A percentile compares a stretch with the other conserved stretches of the same genome.
These are phyloP conservation scores for Xylaria sp. DNA, from an alignment of 2,329 filamentous ascomycete species.

Conservation along the genomic window DNA sequence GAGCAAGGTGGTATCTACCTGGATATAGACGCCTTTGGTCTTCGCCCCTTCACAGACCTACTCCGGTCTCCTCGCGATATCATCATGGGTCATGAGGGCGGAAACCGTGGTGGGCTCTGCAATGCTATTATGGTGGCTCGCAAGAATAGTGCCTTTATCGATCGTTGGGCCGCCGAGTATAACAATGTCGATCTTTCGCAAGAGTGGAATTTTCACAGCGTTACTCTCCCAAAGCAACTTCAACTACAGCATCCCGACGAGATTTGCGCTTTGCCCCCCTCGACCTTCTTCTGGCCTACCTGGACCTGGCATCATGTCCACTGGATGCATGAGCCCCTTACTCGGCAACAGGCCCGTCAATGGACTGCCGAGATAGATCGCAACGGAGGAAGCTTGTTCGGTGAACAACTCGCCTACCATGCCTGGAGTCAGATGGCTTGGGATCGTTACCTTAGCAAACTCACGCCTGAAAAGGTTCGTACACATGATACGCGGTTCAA, in stretches of 20 bases:
- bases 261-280: slow-evolving; percentile 45
- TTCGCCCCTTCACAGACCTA: slow-evolving; percentile 42
- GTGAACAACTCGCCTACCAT: slow-evolving; percentile 47
- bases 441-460: slow-evolving; percentile 41
- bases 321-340: slow-evolving; percentile 46
- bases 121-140: slow-evolving; percentile 48
- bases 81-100: slow-evolving; percentile 46
- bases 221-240: slow-evolving; percentile 43
- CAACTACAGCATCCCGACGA: slow-evolving; percentile 39
- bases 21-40: slow-evolving; percentile 45
- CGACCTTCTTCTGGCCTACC: slow-evolving; percentile 49
- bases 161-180: slow-evolving; percentile 45
- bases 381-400: slow-evolving; percentile 44
- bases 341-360: slow-evolving; percentile 37
- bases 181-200: slow-evolving; percentile 39
- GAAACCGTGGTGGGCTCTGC: slow-evolving; percentile 46
- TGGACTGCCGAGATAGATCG: slow-evolving; percentile 41
- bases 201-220: slow-evolving; percentile 49
- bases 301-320: slow-evolving; percentile 47
- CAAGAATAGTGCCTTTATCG: slow-evolving; percentile 43
- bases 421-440: slow-evolving; percentile 48
- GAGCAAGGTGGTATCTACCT: slow-evolving; percentile 46
- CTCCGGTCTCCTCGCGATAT: slow-evolving; percentile 41
- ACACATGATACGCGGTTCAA: slow-evolving; percentile 46
- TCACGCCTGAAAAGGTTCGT: slow-evolving; percentile 43